These are phyloP conservation scores for Aspergillus tamarii DNA, from an alignment of 2,329 filamentous ascomycete species.

Conservation along the genomic window DNA sequence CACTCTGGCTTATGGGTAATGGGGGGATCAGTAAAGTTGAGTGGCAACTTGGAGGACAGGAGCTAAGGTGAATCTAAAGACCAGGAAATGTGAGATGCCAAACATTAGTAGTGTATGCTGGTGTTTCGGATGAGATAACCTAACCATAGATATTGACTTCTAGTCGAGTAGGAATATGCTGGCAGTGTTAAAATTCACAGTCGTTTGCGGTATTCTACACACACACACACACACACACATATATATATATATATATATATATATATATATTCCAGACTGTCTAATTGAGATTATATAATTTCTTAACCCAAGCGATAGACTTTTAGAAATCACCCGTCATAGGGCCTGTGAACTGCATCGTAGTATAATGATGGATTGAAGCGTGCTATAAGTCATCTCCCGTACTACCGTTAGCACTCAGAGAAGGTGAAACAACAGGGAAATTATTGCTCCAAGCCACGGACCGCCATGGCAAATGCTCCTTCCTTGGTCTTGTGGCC, in stretches of 20 bases:
- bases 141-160: not conserved
- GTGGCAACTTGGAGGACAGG: constrained; percentile 41
- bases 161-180: not conserved
- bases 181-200: not conserved
- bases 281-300: not conserved
- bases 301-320: not conserved
- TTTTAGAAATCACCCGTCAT: not conserved
- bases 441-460: constrained; percentile 36
- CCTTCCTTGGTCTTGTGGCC: constrained; percentile 92
- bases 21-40: constrained; percentile 44
- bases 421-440: not conserved
- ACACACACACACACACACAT: not conserved
- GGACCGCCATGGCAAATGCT: constrained; percentile 75
- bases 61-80: constrained; percentile 17
- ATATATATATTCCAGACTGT: too few species aligned
- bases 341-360: not conserved
- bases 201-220: not conserved
- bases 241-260: too few species aligned
- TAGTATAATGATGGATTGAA: not conserved
- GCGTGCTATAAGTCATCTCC: not conserved
- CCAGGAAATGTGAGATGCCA: not conserved
- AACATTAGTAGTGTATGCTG: not conserved
- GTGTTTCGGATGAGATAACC: not conserved
- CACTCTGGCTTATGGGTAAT: constrained; percentile 46
- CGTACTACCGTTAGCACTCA: not conserved